A percentile compares a stretch with the other conserved stretches of the same genome.
Conservation (phyloP, 768 basidiomycete genomes). For the Dictyophora rubrovolvata region DNA sequence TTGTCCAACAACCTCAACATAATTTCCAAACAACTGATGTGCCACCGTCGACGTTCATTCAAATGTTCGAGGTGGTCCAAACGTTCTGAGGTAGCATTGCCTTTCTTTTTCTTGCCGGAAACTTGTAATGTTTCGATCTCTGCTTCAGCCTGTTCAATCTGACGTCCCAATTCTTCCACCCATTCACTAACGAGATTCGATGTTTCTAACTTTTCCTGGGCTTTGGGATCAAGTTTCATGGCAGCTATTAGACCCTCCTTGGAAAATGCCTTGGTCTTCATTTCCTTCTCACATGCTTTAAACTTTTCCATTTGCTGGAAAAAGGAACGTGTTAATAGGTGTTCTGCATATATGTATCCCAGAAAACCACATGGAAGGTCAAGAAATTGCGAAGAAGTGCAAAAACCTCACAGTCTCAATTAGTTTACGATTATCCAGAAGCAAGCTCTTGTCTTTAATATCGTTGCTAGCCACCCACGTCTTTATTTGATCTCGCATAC, state of each 20-base stretch:
- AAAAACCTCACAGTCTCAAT: conserved; percentile 75
- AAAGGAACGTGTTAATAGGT: conserved; percentile 15
- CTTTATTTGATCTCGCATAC: conserved; percentile 79
- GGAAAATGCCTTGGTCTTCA: conserved; percentile 99
- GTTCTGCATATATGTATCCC: conserved; percentile 13
- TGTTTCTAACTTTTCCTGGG: conserved; percentile 90
- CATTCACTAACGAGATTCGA: conserved; percentile 43
- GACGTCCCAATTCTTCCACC: conserved; percentile 87
- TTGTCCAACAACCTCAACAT: conserved; percentile 91
- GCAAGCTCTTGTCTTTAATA: conserved; percentile 93
- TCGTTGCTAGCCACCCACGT: conserved; percentile 97
- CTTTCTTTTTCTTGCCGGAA: conserved; percentile 70
- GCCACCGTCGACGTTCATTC: conserved; percentile 95
- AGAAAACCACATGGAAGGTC: conserved; percentile 12
- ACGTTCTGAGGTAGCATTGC: conserved; percentile 61
- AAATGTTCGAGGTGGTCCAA: conserved; percentile 75
- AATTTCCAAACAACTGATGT: conserved; percentile 84
- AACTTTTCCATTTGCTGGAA: conserved; percentile 99
- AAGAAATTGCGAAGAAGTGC: conserved; percentile 2
- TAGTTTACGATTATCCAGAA: conserved; percentile 87
- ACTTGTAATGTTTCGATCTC: conserved; percentile 84
- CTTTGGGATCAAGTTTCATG: conserved; percentile 90
- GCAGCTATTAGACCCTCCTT: conserved; percentile 96
- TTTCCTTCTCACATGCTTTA: conserved; percentile 99
- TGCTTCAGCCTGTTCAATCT: conserved; percentile 90